phyloP scores from a whole-genome alignment of 345 rosid species.

The Syzygium aromaticum region DNA sequence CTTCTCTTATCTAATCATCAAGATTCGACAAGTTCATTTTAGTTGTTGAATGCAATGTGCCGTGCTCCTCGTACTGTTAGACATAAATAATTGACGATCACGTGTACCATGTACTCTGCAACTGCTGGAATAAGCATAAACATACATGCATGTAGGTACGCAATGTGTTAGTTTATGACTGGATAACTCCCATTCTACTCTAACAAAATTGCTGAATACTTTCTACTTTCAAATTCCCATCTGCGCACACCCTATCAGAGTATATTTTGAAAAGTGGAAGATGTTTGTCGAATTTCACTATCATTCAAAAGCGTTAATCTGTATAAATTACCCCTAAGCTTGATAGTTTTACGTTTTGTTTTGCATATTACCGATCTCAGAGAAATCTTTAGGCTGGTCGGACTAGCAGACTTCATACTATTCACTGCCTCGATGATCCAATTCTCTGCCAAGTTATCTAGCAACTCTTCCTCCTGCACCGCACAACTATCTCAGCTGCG shows the following conservation, averaged over 20 bases:
- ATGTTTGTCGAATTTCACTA: not conserved
- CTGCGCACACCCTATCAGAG: not conserved
- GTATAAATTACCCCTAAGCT: not conserved
- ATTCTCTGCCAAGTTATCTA: not conserved
- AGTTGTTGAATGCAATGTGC: not conserved
- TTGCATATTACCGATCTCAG: not conserved
- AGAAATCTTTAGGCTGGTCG: constrained; percentile 7
- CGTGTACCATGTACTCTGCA: not conserved
- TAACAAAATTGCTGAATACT: not conserved
- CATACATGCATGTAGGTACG: not conserved
- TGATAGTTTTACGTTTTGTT: not conserved
- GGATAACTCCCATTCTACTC: not conserved
- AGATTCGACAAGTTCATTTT: not conserved
- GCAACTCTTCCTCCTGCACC: not conserved
- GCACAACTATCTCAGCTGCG: not conserved
- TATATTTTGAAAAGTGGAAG: not conserved
- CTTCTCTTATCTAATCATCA: not conserved
- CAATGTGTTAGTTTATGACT: not conserved
- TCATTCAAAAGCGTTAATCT: not conserved
- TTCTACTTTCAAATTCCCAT: not conserved
- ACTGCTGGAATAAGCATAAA: not conserved
- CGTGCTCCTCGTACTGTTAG: not conserved
- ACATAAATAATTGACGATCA: not conserved
- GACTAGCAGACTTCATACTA: constrained; percentile 5
- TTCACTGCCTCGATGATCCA: constrained; percentile 8